Base-by-base conservation (phyloP, 2,329 filamentous ascomycete species). In the Penicillium sp. region DNA sequence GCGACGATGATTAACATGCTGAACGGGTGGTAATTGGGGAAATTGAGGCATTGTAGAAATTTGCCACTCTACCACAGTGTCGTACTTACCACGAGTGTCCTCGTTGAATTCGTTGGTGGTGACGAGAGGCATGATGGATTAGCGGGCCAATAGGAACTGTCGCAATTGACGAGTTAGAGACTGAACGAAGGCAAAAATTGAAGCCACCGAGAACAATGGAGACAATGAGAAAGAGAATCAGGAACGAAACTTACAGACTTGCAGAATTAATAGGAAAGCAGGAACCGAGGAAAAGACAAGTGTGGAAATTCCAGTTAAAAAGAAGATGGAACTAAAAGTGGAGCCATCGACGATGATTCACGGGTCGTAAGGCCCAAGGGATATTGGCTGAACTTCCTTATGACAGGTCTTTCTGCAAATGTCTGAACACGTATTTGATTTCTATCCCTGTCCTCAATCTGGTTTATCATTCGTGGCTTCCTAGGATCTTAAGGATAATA, bases 51-150 rank as follows among this genome's bases (percentile, higher is more conserved):
- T 42, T 50, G 16, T 55, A 61, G 31, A 54, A 37, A 27, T 29
- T 48, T 6, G 48, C 26, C 26, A 14, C 26, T 42, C 33, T 33
- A 9, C 23, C 42, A 26, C 29, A 23, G 21, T 39, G 35, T 19
- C n/a, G 48, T 29, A 66, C 73, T 65, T 71, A 79, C 77, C 74
- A 63, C 77, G 72, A 71, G 73, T 78, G 69, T 79, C 75, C 72
- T 79, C 76, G 62, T 73, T 78, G 59, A 75, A 66, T 58, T 78
- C 76, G 27, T 69, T 67, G 39, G 71, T 70, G 51, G 73, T 76
- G 54, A 76, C 69, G 48, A 77, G 70, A 69, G 76, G 75, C 77
- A 79, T 78, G 55, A 58, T 68, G 68, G 56, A 43, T 33, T 39
- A 45, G 13, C 16, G 26, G 55, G 47, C 53, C 45, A 54, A 49